These are phyloP conservation scores for Scheffersomyces spartinae DNA, from an alignment of 805 yeast species.

Conservation along the genomic window DNA sequence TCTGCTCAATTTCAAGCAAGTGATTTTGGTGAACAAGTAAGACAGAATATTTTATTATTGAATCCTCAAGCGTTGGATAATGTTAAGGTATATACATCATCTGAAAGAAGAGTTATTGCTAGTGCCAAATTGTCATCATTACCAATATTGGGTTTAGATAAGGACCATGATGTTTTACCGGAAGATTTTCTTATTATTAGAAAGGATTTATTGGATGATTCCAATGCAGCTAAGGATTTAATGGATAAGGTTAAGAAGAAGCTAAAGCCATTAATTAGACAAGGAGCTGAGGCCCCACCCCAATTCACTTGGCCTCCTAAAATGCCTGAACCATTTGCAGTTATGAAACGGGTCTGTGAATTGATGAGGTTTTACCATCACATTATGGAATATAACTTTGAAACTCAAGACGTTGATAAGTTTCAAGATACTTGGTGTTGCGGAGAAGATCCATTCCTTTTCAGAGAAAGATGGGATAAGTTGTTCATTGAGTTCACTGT, in stretches of 20 bases:
- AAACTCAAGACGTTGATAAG: slow-evolving; percentile 46
- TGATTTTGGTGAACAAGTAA: slow-evolving; percentile 90
- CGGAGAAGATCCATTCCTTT: slow-evolving; percentile 83
- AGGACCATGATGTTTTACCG: slow-evolving; percentile 37
- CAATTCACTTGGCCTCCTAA: slow-evolving; percentile 98
- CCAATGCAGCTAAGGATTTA: slow-evolving; percentile 93
- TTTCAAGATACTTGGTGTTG: slow-evolving; percentile 91
- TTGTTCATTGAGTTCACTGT: slow-evolving; percentile 82
- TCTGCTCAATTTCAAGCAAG: slow-evolving; percentile 90
- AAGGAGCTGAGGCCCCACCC: slow-evolving; percentile 94
- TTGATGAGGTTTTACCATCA: slow-evolving; percentile 84
- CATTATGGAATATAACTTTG: slow-evolving; percentile 74
- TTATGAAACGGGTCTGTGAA: slow-evolving; percentile 87
- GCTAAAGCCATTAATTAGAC: slow-evolving; percentile 84
- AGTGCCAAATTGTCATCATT: slow-evolving; percentile 83
- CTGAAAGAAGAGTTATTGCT: slow-evolving; percentile 89
- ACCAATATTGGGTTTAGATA: slow-evolving; percentile 60
- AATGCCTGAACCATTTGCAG: slow-evolving; percentile 95
- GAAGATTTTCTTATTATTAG: slow-evolving; percentile 73
- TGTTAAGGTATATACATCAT: slow-evolving; percentile 78
- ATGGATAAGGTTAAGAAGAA: slow-evolving; percentile 98
- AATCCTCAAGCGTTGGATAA: slow-evolving; percentile 78
- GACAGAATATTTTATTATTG: slow-evolving; percentile 81
- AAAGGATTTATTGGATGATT: slow-evolving; percentile 87
- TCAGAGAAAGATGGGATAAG: slow-evolving; percentile 96